Evolutionary conservation across 78 protist species (phyloP).

Genomic region (Chrysochromulina parva): DNA sequence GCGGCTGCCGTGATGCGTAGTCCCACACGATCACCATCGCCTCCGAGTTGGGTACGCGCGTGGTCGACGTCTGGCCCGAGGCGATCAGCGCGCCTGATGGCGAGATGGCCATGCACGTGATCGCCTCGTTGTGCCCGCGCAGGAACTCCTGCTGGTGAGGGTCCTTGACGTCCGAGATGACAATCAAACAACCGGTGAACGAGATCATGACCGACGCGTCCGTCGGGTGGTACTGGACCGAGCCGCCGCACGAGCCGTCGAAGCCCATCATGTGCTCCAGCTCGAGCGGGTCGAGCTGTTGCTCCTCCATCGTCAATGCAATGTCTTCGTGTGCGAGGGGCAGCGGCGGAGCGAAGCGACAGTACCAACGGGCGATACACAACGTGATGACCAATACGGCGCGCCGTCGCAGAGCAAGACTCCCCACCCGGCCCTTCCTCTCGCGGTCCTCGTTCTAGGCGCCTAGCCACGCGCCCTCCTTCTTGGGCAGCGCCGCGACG

Average conservation of each 20-base stretch:
- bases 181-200: constrained; percentile 38
- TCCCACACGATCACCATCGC: constrained; percentile 9
- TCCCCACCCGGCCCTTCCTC: no score
- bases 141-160: constrained; percentile 56
- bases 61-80: constrained; percentile 13
- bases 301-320: no score
- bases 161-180: constrained; percentile 36
- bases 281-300: constrained; percentile 5
- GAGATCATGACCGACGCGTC: background rate
- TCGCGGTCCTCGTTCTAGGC: no score
- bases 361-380: no score
- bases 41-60: background rate
- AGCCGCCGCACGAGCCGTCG: background rate
- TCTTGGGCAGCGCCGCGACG: no score
- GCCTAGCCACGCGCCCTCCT: no score
- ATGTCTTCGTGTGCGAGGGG: no score
- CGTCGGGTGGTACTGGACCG: constrained; percentile 26
- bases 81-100: constrained; percentile 35
- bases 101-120: constrained; percentile 18
- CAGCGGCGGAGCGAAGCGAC: no score
- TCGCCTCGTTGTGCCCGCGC: constrained; percentile 45
- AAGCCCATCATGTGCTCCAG: constrained; percentile 51
- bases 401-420: no score
- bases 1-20: background rate
- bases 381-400: no score